Conservation (phyloP, 2,329 filamentous ascomycete species). For the Huntiella savannae region DNA sequence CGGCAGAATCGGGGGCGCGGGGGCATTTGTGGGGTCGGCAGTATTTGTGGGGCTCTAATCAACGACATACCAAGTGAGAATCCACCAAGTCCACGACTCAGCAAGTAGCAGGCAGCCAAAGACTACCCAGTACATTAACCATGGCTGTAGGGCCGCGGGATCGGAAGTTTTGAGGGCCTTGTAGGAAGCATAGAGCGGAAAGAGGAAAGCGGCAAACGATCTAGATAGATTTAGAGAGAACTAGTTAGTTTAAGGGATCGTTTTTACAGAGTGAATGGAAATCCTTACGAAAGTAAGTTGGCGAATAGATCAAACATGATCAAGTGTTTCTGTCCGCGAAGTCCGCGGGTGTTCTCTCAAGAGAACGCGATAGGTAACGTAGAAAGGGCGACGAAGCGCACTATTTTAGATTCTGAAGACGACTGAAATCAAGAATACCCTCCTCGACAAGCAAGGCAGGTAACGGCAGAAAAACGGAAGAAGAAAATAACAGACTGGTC, state of each 20-base stretch:
- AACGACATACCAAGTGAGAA: conserved; percentile 51
- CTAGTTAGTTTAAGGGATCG: neutral
- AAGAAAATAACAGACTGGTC: no score
- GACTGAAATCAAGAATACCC: no score
- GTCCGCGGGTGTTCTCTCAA: neutral
- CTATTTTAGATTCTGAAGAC: no score
- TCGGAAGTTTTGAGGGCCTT: conserved; percentile 90
- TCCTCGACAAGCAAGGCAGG: no score
- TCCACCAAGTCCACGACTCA: conserved; percentile 76
- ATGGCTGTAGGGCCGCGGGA: conserved; percentile 77
- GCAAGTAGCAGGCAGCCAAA: conserved; percentile 61
- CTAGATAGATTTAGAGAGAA: conserved; percentile 25
- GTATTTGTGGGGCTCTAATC: neutral
- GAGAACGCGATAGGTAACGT: neutral
- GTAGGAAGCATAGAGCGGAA: conserved; percentile 92
- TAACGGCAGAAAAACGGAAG: no score
- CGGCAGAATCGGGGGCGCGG: no score
- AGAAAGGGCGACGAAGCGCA: no score
- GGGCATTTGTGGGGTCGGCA: conserved; percentile 1
- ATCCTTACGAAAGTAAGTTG: conserved; percentile 58
- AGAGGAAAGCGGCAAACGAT: conserved; percentile 72
- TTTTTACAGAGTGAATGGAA: neutral
- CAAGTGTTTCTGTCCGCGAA: neutral
- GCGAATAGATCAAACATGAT: conserved; percentile 61
- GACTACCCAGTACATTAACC: conserved; percentile 99